A percentile compares a stretch with the other conserved stretches of the same genome.
Evolutionary conservation across 176 grass and related monocot species (phyloP).

Genomic region (Zoysia japonica): DNA sequence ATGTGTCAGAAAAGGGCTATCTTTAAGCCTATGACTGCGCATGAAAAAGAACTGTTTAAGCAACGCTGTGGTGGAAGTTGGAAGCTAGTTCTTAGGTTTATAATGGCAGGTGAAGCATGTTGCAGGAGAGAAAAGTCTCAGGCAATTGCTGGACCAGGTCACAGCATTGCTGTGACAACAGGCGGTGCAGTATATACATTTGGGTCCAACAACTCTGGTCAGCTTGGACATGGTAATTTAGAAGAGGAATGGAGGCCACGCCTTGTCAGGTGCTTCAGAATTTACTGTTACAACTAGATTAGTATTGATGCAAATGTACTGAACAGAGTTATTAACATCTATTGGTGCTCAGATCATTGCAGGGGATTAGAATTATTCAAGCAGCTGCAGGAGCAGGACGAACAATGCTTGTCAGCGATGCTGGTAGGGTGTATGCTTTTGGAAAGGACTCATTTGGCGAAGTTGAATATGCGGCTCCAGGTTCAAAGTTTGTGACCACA

Average conservation of each 20-base stretch:
- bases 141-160: conserved; percentile 75
- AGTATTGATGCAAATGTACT: conserved; percentile 34
- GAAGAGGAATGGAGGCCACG: conserved; percentile 90
- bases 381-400: conserved; percentile 70
- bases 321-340: conserved; percentile 33
- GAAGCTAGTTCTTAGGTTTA: conserved; percentile 94
- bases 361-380: conserved; percentile 89
- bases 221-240: conserved; percentile 77
- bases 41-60: conserved; percentile 76
- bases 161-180: conserved; percentile 78
- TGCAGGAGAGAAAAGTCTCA: conserved; percentile 78
- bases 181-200: conserved; percentile 68
- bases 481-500: conserved; percentile 59
- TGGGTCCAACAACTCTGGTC: conserved; percentile 82
- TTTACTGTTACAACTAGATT: conserved; percentile 46
- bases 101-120: conserved; percentile 77
- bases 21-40: conserved; percentile 72
- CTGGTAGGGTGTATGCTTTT: conserved; percentile 82
- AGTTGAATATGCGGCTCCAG: conserved; percentile 66
- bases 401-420: conserved; percentile 87
- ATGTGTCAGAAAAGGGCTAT: conserved; percentile 88
- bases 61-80: conserved; percentile 69
- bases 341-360: conserved; percentile 60
- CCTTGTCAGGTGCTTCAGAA: conserved; percentile 68
- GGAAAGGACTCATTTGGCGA: conserved; percentile 92